Evolutionary conservation across 768 basidiomycete genomes (phyloP).

Genomic region (Suillus clintonianus): DNA sequence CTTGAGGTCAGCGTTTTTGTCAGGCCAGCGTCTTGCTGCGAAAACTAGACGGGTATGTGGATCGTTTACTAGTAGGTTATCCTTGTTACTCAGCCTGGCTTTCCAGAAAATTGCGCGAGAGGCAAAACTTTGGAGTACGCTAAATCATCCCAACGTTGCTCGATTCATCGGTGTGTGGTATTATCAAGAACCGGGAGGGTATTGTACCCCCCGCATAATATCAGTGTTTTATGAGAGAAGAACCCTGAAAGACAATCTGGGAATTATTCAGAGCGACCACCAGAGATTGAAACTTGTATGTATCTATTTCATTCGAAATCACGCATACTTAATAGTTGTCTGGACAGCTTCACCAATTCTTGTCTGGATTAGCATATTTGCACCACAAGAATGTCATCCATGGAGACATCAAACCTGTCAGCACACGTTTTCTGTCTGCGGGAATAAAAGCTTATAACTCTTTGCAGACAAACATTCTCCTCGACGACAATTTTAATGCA

Average conservation of each 20-base stretch:
- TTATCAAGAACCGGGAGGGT: constrained; percentile 16
- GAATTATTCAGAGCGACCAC: constrained; percentile 4
- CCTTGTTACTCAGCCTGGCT: not conserved
- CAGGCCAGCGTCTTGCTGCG: not conserved
- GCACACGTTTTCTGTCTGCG: constrained; percentile 6
- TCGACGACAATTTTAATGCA: constrained; percentile 33
- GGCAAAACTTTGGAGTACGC: constrained; percentile 26
- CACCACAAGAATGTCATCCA: constrained; percentile 30
- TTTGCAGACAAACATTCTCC: constrained; percentile 38
- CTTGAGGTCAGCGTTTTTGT: not conserved
- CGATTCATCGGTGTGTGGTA: constrained; percentile 23
- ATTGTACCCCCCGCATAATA: constrained; percentile 22
- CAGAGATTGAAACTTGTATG: constrained; percentile 25
- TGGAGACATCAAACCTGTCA: constrained; percentile 41
- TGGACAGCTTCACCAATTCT: constrained; percentile 21
- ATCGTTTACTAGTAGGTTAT: not conserved
- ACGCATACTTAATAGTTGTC: not conserved
- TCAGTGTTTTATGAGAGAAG: constrained; percentile 28
- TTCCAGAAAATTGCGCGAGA: constrained; percentile 30
- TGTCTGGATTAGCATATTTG: constrained; percentile 24
- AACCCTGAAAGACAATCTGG: constrained; percentile 20
- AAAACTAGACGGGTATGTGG: not conserved
- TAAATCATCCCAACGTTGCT: constrained; percentile 24
- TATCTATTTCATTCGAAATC: not conserved
- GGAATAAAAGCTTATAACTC: not conserved